Percentiles rank a stretch among this genome's conserved stretches.
phyloP scores from a whole-genome alignment of 495 filamentous ascomycete species.

The Trichoderma erinaceum region DNA sequence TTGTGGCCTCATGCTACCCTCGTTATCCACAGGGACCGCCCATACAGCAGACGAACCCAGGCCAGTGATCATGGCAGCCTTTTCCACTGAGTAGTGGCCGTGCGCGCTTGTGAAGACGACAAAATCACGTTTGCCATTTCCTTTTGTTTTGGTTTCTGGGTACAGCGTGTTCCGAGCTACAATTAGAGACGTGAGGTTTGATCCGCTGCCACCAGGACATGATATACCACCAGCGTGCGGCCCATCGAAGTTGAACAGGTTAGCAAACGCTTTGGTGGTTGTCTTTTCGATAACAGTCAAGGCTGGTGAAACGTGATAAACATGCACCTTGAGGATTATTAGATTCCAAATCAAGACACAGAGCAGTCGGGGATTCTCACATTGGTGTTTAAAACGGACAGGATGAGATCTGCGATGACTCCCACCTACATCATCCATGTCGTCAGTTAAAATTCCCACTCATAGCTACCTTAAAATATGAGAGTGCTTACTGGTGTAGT shows the following conservation, averaged over 20 bases:
- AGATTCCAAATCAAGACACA: constrained; percentile 4
- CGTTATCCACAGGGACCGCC: constrained; percentile 64
- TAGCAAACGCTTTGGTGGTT: constrained; percentile 61
- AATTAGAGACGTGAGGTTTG: constrained; percentile 81
- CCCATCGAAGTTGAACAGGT: constrained; percentile 67
- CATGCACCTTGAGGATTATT: constrained; percentile 50
- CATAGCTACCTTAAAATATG: background rate
- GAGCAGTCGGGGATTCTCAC: constrained; percentile 31
- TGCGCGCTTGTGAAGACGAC: constrained; percentile 84
- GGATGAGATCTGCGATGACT: constrained; percentile 73
- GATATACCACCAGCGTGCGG: constrained; percentile 76
- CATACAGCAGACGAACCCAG: constrained; percentile 69
- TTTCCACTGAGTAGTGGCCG: constrained; percentile 92
- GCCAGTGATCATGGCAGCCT: constrained; percentile 81
- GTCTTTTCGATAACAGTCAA: constrained; percentile 80
- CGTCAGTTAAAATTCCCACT: background rate
- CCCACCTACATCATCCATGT: constrained; percentile 48
- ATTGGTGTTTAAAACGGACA: constrained; percentile 83
- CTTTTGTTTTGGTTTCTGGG: constrained; percentile 65
- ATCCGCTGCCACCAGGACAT: constrained; percentile 79
- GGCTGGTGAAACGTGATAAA: constrained; percentile 85
- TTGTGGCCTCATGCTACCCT: constrained; percentile 62
- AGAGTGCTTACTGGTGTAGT: constrained; percentile 60
- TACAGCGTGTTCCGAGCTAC: constrained; percentile 83
- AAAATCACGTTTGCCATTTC: constrained; percentile 58